Base-by-base conservation (phyloP, 2,329 filamentous ascomycete genomes). In the Colletotrichum horii region DNA sequence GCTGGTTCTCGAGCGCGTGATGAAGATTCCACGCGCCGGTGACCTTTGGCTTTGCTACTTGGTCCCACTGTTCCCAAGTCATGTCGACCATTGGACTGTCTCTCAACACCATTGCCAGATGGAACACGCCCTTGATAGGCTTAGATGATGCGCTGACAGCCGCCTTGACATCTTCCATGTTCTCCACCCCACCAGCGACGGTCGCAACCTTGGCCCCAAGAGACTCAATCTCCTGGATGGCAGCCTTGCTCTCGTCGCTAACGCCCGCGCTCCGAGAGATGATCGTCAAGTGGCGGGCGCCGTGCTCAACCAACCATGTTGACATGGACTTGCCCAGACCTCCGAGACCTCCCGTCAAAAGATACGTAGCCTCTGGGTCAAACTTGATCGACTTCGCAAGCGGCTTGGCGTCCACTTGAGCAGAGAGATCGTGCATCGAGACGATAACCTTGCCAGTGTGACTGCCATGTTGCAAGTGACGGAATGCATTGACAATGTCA, bases 401-500 rank as follows among this genome's bases (percentile, higher is more conserved):
- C 43, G 66, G 66, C 32, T 32, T 56, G 38, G 32, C 5, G 8
- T 22, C 52, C 58, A 60, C n/a, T 74, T 78, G 74, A 7, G 26
- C 12, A n/a, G 26, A n/a, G 26, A 30, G 16, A 34, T 32, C 19
- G 9, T 30, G 16, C 24, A 81, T 76, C 48, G 73, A 77, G 9
- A 86, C 67, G 16, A 88, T 81, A 15, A 88, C 84, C 62, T 88
- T 88, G 0, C 87, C 87, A 55, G 85, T 85, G 76, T 89, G 87
- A 30, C 78, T 79, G 0, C 86, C 87, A 3, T 80, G 80, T 67
- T 88, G 85, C 83, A 89, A 84, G 58, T 84, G 82, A 1, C 85
- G 79, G 77, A 89, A 87, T 0, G 86, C 86, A 12, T 85, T 81
- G 16, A 81, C 77, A 1, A 87, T 79, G 2, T 83, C 71, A 4